These are phyloP conservation scores for Huntiella moniliformis DNA, from an alignment of 2,329 filamentous ascomycete species.

Conservation along the genomic window DNA sequence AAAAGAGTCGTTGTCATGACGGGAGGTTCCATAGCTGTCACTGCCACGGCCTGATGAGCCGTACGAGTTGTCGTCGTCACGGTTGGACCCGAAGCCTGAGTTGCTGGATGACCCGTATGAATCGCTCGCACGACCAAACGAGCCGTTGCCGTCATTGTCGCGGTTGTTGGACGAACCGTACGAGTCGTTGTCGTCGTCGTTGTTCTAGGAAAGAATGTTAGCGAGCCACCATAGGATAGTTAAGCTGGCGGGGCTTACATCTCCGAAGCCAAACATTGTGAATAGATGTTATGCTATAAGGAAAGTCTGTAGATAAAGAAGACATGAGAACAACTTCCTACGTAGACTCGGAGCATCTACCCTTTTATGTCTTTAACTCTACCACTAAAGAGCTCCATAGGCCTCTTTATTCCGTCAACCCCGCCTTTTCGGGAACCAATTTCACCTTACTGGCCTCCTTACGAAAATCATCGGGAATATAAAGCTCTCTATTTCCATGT, in stretches of 20 bases:
- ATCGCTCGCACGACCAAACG: constrained; percentile 12
- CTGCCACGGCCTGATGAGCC: constrained; percentile 14
- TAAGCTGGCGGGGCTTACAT: constrained; percentile 1
- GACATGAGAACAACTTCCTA: too few species aligned
- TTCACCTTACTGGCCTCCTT: too few species aligned
- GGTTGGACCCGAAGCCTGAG: constrained; percentile 3
- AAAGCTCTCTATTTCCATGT: too few species aligned
- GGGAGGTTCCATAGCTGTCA: constrained; percentile 7
- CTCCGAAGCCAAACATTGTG: constrained; percentile 7
- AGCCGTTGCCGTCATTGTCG: constrained; percentile 13
- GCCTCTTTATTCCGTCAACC: too few species aligned
- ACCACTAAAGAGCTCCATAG: too few species aligned
- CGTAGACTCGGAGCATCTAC: too few species aligned
- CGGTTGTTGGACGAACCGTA: constrained; percentile 13
- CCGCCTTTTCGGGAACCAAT: too few species aligned
- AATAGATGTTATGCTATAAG: neutral
- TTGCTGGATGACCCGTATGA: constrained; percentile 13
- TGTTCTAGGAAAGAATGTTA: constrained; percentile 1
- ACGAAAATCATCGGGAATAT: too few species aligned
- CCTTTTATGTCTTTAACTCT: too few species aligned
- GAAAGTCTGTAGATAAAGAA: too few species aligned
- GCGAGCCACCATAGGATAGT: neutral
- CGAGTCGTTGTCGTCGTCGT: constrained; percentile 12
- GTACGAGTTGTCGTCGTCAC: constrained; percentile 9
- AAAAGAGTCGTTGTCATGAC: neutral